phyloP scores from a whole-genome alignment of 2,329 filamentous ascomycete species.

The Monosporascus sp. region DNA sequence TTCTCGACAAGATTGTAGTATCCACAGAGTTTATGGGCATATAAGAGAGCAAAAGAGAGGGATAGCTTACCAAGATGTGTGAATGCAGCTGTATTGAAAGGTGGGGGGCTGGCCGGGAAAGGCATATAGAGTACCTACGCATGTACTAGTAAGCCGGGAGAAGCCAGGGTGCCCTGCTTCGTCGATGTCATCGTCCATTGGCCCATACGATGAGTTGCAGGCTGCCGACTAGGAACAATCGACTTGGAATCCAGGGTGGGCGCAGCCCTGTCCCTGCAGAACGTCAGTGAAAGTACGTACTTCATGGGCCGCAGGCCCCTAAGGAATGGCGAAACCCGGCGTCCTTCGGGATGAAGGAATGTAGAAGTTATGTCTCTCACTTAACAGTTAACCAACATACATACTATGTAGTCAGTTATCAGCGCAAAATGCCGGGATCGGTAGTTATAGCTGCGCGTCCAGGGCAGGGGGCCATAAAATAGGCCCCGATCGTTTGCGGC shows the following conservation, averaged over 20 bases:
- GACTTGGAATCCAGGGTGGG: neutral
- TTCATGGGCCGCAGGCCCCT: neutral
- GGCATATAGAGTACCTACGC: neutral
- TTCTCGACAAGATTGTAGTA: neutral
- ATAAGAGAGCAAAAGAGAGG: neutral
- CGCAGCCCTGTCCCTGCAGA: neutral
- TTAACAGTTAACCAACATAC: neutral
- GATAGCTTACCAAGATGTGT: neutral
- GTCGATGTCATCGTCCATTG: slow-evolving; percentile 22
- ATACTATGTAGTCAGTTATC: neutral
- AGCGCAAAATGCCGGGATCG: neutral
- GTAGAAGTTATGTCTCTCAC: neutral
- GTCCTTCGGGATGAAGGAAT: neutral
- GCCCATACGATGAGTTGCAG: slow-evolving; percentile 10
- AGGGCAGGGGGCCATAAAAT: neutral
- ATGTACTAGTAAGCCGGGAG: neutral
- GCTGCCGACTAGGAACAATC: slow-evolving; percentile 1
- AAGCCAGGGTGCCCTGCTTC: slow-evolving; percentile 9
- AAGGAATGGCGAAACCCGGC: neutral
- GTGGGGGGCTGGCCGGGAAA: neutral
- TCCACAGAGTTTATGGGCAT: neutral
- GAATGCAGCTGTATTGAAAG: neutral
- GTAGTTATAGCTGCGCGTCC: neutral
- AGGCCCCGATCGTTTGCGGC: neutral
- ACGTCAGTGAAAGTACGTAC: neutral